Evolutionary conservation across 257 asterid species (phyloP), one percentile per base, ranked within the genome.

Genomic region (Nicotiana undulata): DNA sequence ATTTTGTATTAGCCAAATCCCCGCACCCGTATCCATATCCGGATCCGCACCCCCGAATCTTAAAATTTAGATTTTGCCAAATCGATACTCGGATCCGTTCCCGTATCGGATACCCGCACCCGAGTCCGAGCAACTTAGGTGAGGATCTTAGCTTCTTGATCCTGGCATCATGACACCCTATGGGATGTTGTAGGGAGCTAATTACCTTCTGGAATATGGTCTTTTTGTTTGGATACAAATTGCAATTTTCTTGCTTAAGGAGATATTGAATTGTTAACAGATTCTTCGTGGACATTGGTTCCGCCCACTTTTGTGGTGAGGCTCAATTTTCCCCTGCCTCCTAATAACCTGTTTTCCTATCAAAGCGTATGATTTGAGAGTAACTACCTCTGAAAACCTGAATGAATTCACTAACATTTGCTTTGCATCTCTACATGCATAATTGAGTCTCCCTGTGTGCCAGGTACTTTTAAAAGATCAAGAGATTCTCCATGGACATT

Each of bases 61-160:
- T 29, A 29, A 29, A 29, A 29, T 29, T 29, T 29, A 2, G 3
- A 29, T 29, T 29, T 29, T 29, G 32, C 3, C 4, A 3, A 29
- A 29, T 29, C 4, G 32, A 29, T 29, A 29, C 32, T 29, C 32
- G 32, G 4, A 29, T 29, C 3, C 32, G 3, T 29, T 3, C 32
- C 32, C 32, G 32, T 29, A 29, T 29, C 4, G 32, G 32, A 29
- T 29, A 29, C 32, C 32, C 4, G 4, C 32, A 29, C 32, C 32
- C 3, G 32, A 29, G 32, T 29, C 32, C 4, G 32, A 29, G 32
- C 32, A 29, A 29, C 32, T 29, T 29, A 29, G 32, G n/a, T n/a
- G 75, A 65, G 52, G 52, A 66, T 66, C 75, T 32, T 66, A 66
- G 51, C n/a, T 11, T 66, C 29, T 67, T 67, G 75, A 67, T 67